Conservation (phyloP, 208 protist species). For the Leishmania gerbilli region DNA sequence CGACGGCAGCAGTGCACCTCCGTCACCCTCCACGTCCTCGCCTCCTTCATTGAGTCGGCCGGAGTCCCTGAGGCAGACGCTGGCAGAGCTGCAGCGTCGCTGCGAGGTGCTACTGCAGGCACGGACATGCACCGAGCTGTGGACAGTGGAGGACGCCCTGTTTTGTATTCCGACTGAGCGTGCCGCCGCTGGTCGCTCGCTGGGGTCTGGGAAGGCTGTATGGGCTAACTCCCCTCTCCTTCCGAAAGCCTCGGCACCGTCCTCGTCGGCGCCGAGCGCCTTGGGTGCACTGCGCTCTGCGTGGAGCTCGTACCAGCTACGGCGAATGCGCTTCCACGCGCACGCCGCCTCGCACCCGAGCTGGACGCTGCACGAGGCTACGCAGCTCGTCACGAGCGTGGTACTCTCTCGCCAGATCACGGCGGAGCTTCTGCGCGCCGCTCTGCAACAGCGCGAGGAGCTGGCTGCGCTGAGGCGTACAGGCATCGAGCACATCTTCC, state of each 20-base stretch:
- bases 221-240: no score
- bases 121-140: constrained; percentile 31
- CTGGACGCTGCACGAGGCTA: constrained; percentile 33
- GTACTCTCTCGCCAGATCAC: constrained; percentile 27
- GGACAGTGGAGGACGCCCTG: constrained; percentile 23
- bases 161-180: constrained; percentile 9
- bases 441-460: constrained; percentile 37
- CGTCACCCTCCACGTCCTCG: background rate
- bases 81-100: constrained; percentile 29
- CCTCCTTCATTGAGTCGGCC: background rate
- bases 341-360: constrained; percentile 24
- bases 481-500: constrained; percentile 37
- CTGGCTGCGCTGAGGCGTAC: constrained; percentile 35
- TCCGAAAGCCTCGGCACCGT: background rate
- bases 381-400: constrained; percentile 27
- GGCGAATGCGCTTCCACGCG: constrained; percentile 24
- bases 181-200: no score
- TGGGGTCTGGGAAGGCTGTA: no score
- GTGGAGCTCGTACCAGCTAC: constrained; percentile 17
- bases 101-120: constrained; percentile 30
- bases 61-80: constrained; percentile 1
- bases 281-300: background rate
- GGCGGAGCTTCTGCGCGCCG: constrained; percentile 18
- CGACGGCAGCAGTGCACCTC: background rate
- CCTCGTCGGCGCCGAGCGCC: background rate